phyloP scores from a whole-genome alignment of 129 eudicot species.

The Pseudognaphalium luteoalbum region DNA sequence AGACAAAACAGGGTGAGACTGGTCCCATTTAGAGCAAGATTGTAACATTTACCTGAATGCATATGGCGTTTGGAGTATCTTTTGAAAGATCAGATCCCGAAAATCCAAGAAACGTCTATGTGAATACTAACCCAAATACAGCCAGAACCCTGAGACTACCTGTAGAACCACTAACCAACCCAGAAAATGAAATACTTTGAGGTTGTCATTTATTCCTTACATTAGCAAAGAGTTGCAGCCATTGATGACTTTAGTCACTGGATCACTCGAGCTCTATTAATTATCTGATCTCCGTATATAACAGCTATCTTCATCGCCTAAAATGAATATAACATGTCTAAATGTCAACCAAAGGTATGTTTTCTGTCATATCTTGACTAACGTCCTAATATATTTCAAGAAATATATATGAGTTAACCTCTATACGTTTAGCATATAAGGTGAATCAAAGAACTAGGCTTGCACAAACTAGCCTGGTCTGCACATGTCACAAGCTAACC shows the following conservation, averaged over 20 bases:
- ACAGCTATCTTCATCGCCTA: background rate
- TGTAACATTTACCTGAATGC: background rate
- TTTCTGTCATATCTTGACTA: background rate
- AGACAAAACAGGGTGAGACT: background rate
- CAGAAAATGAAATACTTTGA: background rate
- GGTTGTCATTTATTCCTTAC: background rate
- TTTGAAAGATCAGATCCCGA: background rate
- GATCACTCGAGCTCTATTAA: background rate
- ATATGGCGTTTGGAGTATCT: background rate
- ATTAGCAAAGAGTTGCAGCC: constrained; percentile 16
- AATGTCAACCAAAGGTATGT: background rate
- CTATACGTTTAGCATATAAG: background rate
- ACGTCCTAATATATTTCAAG: background rate
- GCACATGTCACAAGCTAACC: background rate
- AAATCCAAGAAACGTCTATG: background rate
- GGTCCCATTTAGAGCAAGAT: background rate
- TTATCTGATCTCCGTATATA: background rate
- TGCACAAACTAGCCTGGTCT: background rate
- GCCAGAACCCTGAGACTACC: background rate
- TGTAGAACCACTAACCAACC: background rate
- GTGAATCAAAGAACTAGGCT: background rate
- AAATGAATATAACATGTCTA: background rate
- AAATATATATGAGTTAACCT: background rate
- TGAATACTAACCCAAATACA: background rate
- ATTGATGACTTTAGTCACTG: background rate